Evolutionary conservation across 2,329 filamentous ascomycete species (phyloP), one percentile per base, ranked within the genome.

Genomic region (Lasiodiplodia citricola): DNA sequence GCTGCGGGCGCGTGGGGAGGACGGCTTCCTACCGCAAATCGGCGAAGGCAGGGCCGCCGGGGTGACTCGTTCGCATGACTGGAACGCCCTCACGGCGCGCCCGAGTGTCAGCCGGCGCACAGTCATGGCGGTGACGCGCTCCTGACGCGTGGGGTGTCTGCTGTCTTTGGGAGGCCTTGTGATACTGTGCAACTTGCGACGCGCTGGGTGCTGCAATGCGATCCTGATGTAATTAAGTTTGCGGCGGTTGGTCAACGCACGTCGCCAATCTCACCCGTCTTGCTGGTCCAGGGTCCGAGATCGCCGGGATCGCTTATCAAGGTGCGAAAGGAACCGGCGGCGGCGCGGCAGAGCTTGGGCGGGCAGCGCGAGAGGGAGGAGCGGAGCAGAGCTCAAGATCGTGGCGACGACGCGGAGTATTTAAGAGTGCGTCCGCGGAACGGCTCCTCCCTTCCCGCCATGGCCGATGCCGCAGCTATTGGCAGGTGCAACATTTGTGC

Each of bases 401-500:
- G n/a, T 31, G 21, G 60, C 47, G 60, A 38, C 28, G 60, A 38
- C 60, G 38, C 47, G 60, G 60, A n/a, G 6, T 52, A n/a, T 64
- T 64, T 64, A 51, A 51, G 52, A 52, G 28, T 16, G 38, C 23
- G 44, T n/a, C 47, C 31, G 60, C 47, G 60, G 60, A 47, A 64
- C 60, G 44, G 60, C 51, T 31, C 44, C n/a, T 37, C 21, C 60
- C 44, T 21, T 38, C 31, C 60, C 60, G 60, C 47, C 28, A 11
- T 52, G 60, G 60, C 60, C 60, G 60, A 64, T 64, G 60, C 60
- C 60, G 60, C 60, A 64, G 60, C 60, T 64, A 52, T n/a, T 38
- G 44, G 37, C 31, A 38, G 60, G 60, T 52, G 60, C 60, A 52
- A 52, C 47, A 25, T 25, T 52, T 11, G 41, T 64, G 58, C 25